Conservation (phyloP, 2,329 filamentous ascomycete species). For the Nigrospora osmanthi region DNA sequence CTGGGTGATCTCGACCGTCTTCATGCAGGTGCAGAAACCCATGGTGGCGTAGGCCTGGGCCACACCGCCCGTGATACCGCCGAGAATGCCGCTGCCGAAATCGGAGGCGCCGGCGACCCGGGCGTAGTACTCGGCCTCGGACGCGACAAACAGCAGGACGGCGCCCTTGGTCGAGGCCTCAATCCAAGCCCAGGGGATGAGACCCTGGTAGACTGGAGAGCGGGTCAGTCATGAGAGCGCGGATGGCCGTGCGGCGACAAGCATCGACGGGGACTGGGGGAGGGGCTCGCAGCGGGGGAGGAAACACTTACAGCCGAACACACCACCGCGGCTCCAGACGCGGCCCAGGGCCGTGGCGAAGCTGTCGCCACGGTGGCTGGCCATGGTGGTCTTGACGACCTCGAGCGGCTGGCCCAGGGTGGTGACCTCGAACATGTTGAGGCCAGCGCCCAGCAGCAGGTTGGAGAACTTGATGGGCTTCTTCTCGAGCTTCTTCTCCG, state of each 20-base stretch:
- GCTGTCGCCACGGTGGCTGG: conserved; percentile 85
- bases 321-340: conserved; percentile 91
- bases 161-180: conserved; percentile 99
- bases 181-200: conserved; percentile 99
- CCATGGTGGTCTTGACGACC: conserved; percentile 99
- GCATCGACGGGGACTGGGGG: background rate
- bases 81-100: conserved; percentile 81
- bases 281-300: conserved; percentile 1
- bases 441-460: conserved; percentile 82
- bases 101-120: conserved; percentile 74
- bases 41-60: conserved; percentile 99
- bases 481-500: conserved; percentile 69
- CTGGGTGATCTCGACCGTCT: conserved; percentile 99
- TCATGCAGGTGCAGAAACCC: conserved; percentile 99
- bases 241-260: background rate
- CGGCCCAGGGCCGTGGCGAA: conserved; percentile 74
- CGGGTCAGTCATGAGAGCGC: too few species aligned
- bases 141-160: conserved; percentile 97
- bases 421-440: conserved; percentile 90
- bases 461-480: conserved; percentile 99
- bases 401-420: conserved; percentile 71
- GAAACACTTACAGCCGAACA: conserved; percentile 65
- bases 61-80: conserved; percentile 89
- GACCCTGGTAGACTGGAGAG: conserved; percentile 86
- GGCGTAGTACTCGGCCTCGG: conserved; percentile 94